These are phyloP conservation scores for Alternaria sp. DNA, from an alignment of 2,329 filamentous ascomycete species.

Conservation along the genomic window DNA sequence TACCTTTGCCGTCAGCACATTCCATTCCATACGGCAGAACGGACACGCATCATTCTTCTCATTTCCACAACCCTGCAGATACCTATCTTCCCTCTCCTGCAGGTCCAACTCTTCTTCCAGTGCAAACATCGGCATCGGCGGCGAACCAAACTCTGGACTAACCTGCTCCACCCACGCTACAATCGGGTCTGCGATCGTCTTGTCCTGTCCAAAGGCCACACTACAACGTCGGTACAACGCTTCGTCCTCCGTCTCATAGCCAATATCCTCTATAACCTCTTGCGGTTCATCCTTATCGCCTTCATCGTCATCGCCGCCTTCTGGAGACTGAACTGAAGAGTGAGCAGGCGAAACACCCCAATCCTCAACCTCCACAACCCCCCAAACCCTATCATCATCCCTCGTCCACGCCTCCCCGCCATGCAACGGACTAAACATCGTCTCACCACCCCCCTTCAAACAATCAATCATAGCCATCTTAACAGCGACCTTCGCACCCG, in stretches of 20 bases:
- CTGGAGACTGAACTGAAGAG: not conserved
- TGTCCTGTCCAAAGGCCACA: rapidly evolving
- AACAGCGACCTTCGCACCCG: not conserved
- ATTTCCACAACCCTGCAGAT: not conserved
- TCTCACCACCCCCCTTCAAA: not conserved
- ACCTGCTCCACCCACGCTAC: not conserved
- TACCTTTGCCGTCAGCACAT: not conserved
- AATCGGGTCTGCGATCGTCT: not conserved
- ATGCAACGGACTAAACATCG: not conserved
- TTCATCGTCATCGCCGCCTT: not conserved
- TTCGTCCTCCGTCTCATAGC: not conserved
- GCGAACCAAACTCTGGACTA: not conserved
- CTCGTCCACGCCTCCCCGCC: not conserved
- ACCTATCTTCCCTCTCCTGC: not conserved
- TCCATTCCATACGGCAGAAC: not conserved
- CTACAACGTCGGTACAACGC: not conserved
- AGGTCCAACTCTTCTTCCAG: rapidly evolving
- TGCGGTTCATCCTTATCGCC: not conserved
- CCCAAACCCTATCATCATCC: not conserved
- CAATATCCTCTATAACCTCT: rapidly evolving
- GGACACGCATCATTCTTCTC: not conserved
- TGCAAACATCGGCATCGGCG: not conserved
- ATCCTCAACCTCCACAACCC: not conserved
- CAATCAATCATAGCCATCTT: not conserved
- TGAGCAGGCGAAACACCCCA: not conserved